Percentiles rank a stretch among this genome's conserved stretches.
Evolutionary conservation across 257 asterid species (phyloP).

Genomic region (Solanum bulbocastanum): DNA sequence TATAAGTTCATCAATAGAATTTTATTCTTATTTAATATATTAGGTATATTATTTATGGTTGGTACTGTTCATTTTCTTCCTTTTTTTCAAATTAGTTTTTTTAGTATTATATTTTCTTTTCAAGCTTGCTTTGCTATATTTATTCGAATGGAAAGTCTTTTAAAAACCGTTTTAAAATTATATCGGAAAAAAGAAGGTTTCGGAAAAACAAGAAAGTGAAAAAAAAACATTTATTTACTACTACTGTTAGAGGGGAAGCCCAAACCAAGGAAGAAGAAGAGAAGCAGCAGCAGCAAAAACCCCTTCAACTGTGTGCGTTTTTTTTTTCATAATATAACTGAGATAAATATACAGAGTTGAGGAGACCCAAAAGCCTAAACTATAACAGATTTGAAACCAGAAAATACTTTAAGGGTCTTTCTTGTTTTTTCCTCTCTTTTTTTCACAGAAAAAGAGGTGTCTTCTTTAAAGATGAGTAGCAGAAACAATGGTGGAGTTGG

Average conservation of each 20-base stretch:
- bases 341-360: neutral
- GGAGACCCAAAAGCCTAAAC: neutral
- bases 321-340: neutral
- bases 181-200: too few species aligned
- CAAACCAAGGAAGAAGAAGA: neutral
- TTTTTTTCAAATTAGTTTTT: too few species aligned
- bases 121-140: fast-evolving
- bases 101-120: too few species aligned
- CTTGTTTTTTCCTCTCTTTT: neutral
- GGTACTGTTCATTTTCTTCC: neutral
- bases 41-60: too few species aligned
- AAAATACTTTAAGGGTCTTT: neutral
- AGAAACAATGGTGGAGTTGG: conserved; percentile 5
- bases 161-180: too few species aligned
- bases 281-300: neutral
- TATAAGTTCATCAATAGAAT: neutral
- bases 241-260: neutral
- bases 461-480: neutral
- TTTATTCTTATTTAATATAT: neutral
- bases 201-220: neutral
- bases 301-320: neutral
- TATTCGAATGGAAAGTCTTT: too few species aligned
- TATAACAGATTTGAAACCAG: neutral
- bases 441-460: neutral
- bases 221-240: neutral